phyloP scores from a whole-genome alignment of 768 basidiomycete species.

The Crepidotus variabilis region DNA sequence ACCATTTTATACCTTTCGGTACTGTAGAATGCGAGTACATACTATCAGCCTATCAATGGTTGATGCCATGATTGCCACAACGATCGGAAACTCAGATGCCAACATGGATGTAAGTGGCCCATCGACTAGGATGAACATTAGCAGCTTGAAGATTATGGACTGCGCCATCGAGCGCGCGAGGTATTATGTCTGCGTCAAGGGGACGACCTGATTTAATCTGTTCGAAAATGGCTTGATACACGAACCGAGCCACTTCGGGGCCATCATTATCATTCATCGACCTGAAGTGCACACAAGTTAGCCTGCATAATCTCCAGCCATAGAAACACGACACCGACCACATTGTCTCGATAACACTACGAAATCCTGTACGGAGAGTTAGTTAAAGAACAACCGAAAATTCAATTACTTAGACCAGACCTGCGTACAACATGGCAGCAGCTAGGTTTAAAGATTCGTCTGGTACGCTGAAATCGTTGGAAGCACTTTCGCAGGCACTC shows the following conservation, averaged over 20 bases:
- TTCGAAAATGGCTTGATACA: conserved; percentile 9
- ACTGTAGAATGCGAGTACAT: neutral
- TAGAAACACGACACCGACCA: conserved; percentile 3
- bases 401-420: too few relatives aligned
- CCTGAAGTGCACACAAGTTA: neutral
- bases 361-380: conserved; percentile 11
- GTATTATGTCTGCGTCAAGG: conserved; percentile 5
- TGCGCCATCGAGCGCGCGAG: conserved; percentile 9
- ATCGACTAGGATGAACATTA: conserved; percentile 9
- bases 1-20: neutral
- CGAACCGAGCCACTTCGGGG: conserved; percentile 5
- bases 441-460: conserved; percentile 11
- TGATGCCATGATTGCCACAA: too few relatives aligned
- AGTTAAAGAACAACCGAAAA: too few relatives aligned
- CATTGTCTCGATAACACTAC: conserved; percentile 13
- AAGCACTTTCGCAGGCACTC: conserved; percentile 13
- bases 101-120: conserved; percentile 13
- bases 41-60: neutral
- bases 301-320: neutral
- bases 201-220: neutral
- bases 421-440: conserved; percentile 12
- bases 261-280: conserved; percentile 14
- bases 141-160: conserved; percentile 6
- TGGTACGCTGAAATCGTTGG: conserved; percentile 10
- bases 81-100: conserved; percentile 5